These are phyloP conservation scores for Xylariomycetidae sp. DNA, from an alignment of 2,329 filamentous ascomycete species.

Conservation along the genomic window DNA sequence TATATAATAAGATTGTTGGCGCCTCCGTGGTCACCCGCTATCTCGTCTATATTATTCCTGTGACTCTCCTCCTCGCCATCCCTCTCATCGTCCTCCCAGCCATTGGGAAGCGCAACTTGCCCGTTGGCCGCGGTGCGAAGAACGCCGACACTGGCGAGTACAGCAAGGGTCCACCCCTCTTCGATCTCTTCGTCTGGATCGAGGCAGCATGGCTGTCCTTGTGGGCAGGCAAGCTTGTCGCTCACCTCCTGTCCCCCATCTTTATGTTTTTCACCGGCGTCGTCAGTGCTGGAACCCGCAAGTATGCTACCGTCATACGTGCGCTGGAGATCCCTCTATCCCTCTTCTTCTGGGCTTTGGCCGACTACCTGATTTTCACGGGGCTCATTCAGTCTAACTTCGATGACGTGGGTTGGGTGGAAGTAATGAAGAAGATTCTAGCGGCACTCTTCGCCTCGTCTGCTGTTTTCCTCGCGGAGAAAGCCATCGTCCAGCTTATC, in stretches of 20 bases:
- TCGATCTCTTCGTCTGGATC: slow-evolving; percentile 64
- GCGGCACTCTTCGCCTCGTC: slow-evolving; percentile 64
- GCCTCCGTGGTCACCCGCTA: slow-evolving; percentile 63
- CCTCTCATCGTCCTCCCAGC: slow-evolving; percentile 55
- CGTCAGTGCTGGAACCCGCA: slow-evolving; percentile 64
- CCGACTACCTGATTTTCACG: slow-evolving; percentile 58
- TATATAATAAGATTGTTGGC: slow-evolving; percentile 61
- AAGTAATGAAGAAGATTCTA: slow-evolving; percentile 60
- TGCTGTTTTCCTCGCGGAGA: slow-evolving; percentile 70
- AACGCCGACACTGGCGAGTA: slow-evolving; percentile 14
- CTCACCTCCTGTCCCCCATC: slow-evolving; percentile 53
- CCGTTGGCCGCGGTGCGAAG: slow-evolving; percentile 29
- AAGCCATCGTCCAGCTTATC: slow-evolving; percentile 75
- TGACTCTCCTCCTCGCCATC: slow-evolving; percentile 56
- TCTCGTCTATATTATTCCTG: slow-evolving; percentile 62
- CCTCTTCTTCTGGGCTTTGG: slow-evolving; percentile 64
- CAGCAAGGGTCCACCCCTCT: slow-evolving; percentile 44
- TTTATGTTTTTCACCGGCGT: slow-evolving; percentile 69
- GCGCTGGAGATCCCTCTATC: slow-evolving; percentile 63
- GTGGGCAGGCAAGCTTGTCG: slow-evolving; percentile 63
- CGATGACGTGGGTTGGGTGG: slow-evolving; percentile 45
- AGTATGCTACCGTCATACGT: slow-evolving; percentile 62
- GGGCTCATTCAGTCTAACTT: slow-evolving; percentile 39
- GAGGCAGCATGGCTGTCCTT: slow-evolving; percentile 63
- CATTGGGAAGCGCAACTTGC: slow-evolving; percentile 35